These are phyloP conservation scores for Dictyostelium intermedium DNA, from an alignment of 78 protist genomes.

Conservation along the genomic window DNA sequence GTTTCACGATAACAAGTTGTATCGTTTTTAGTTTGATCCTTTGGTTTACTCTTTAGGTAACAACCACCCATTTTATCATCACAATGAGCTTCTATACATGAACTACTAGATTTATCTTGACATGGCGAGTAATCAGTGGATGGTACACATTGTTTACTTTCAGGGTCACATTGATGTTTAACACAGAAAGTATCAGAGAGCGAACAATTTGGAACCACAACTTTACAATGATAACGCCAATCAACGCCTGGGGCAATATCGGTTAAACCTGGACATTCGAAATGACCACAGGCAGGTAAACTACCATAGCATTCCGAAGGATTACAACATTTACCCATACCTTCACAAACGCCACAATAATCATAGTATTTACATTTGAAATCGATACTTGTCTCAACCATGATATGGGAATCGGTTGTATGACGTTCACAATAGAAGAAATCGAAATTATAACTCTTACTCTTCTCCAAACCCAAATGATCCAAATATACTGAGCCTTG, in stretches of 20 bases:
- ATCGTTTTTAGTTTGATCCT: background rate
- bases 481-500: slow-evolving; percentile 4
- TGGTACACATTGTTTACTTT: background rate
- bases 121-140: background rate
- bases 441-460: slow-evolving; percentile 22
- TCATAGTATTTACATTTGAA: slow-evolving; percentile 41
- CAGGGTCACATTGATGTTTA: background rate
- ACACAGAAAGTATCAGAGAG: background rate
- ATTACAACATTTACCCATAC: slow-evolving; percentile 48
- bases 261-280: slow-evolving; percentile 1
- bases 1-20: background rate
- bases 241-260: background rate
- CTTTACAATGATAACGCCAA: background rate
- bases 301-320: background rate
- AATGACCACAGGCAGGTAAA: background rate
- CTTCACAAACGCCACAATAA: slow-evolving; percentile 75
- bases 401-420: slow-evolving; percentile 22
- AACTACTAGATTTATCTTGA: background rate
- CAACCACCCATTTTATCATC: slow-evolving; percentile 20
- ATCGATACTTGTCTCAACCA: slow-evolving; percentile 12
- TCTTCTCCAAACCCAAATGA: background rate
- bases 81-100: background rate
- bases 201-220: background rate
- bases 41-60: background rate
- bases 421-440: slow-evolving; percentile 75